Conservation (phyloP, 495 filamentous ascomycete genomes). For the Hypomontagnella submonticulosa region DNA sequence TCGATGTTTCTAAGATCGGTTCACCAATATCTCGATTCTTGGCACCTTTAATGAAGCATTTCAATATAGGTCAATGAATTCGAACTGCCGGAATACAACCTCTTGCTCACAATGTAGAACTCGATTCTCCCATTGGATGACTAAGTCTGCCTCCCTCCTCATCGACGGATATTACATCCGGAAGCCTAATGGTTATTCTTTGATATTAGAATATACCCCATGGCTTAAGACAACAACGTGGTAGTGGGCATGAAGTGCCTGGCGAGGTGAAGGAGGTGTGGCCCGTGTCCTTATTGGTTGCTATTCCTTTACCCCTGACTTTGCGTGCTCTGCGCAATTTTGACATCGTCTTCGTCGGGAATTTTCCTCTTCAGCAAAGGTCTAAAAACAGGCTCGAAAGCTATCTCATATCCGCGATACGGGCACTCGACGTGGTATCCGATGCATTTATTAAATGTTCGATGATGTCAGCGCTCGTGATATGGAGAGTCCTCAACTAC, state of each 20-base stretch:
- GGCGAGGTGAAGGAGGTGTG: conserved; percentile 19
- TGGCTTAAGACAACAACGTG: conserved; percentile 1
- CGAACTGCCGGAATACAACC: conserved; percentile 15
- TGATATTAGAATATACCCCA: conserved; percentile 1
- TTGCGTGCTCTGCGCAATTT: conserved; percentile 33
- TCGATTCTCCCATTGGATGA: conserved; percentile 22
- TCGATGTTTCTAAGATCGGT: conserved; percentile 1
- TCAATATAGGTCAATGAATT: conserved; percentile 22
- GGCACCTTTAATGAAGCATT: conserved; percentile 19
- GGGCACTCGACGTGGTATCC: conserved; percentile 10
- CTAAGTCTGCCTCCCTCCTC: conserved; percentile 63
- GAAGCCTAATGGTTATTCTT: conserved; percentile 9
- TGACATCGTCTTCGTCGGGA: conserved; percentile 16
- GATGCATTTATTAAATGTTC: conserved; percentile 17
- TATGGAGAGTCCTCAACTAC: neutral
- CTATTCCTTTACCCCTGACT: conserved; percentile 14
- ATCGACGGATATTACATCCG: conserved; percentile 40
- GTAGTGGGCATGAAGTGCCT: neutral
- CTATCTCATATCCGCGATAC: neutral
- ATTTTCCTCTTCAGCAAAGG: conserved; percentile 4
- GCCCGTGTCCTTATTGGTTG: conserved; percentile 16
- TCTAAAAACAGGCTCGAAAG: conserved; percentile 1
- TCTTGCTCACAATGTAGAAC: conserved; percentile 3
- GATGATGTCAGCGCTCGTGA: conserved; percentile 17
- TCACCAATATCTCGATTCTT: neutral